phyloP scores from a whole-genome alignment of 306 rosid species.

The Vigna hirtella region DNA sequence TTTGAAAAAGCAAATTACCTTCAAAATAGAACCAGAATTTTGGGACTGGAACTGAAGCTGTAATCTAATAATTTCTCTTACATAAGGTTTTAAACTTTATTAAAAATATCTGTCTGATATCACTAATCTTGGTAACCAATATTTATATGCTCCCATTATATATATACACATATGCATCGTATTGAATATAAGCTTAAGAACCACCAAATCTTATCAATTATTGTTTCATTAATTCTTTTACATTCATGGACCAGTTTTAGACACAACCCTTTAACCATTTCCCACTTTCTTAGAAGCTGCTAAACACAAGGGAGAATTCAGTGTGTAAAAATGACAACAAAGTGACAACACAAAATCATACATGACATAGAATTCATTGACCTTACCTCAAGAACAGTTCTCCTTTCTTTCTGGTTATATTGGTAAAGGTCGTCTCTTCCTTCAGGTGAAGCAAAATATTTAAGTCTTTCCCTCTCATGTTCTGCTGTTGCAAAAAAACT shows the following conservation, averaged over 20 bases:
- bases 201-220: neutral
- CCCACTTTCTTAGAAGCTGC: constrained; percentile 16
- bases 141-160: too few relatives aligned
- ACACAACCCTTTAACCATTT: constrained; percentile 25
- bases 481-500: constrained; percentile 77
- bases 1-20: too few relatives aligned
- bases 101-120: too few relatives aligned
- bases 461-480: constrained; percentile 87
- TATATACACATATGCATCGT: too few relatives aligned
- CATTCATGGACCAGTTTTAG: constrained; percentile 3
- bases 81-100: too few relatives aligned
- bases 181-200: too few relatives aligned
- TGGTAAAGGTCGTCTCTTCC: constrained; percentile 97
- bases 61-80: too few relatives aligned
- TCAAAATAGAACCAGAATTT: too few relatives aligned
- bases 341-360: constrained; percentile 29
- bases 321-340: constrained; percentile 4
- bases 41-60: too few relatives aligned
- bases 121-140: too few relatives aligned
- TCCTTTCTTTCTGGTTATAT: constrained; percentile 93
- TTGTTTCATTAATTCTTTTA: neutral
- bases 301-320: constrained; percentile 19
- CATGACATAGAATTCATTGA: constrained; percentile 7
- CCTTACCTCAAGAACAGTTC: constrained; percentile 89
- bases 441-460: constrained; percentile 92